Evolutionary conservation across 2,329 filamentous ascomycete genomes (phyloP), one percentile per base, ranked within the genome.

Genomic region (Verticillium longisporum): DNA sequence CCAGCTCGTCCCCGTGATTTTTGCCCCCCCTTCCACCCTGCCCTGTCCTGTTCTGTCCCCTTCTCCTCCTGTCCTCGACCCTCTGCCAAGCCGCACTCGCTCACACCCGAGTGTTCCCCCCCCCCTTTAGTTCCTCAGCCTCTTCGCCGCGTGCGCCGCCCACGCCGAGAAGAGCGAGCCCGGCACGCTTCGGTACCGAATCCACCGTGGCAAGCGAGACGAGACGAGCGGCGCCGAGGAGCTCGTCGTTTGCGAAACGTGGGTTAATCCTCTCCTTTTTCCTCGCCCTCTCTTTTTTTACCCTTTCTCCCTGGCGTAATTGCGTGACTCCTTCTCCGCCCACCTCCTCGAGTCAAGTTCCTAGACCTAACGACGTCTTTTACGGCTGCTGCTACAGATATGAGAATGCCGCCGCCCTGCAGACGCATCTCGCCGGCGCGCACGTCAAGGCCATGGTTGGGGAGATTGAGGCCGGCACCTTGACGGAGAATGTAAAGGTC

Each of bases 201-300:
- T 69, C 56, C 70, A 69, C 55, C 61, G 65, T 34, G 66, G 66
- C 18, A 62, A 67, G 37, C 61, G 63, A 9, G 65, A 68, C 57
- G 60, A 66, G 33, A 68, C 67, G 32, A 58, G 55, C 26, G 64
- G 65, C 50, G 65, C 66, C 15, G 61, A 68, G 36, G 65, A 69
- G 57, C 66, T 69, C 58, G 61, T 71, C 34, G 59, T 67, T 50
- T 61, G 68, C 13, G 69, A 70, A 61, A 67, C 65, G 70, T 70
- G 63, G 62, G 59, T 64, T 53, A 32, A 31, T 14, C 18, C 53
- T 10, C 53, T 26, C 13, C 31, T 21, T 32, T 26, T n/a, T 9
- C n/a, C 31, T 11, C 15, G 26, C 6, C 11, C 18, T n/a, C 37
- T 10, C 6, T 14, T 13, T 31, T 61, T 11, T 32, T n/a, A n/a